A percentile compares a stretch with the other conserved stretches of the same genome.
Evolutionary conservation across 805 yeast species (phyloP).

Genomic region (Candida arabinofermentans): DNA sequence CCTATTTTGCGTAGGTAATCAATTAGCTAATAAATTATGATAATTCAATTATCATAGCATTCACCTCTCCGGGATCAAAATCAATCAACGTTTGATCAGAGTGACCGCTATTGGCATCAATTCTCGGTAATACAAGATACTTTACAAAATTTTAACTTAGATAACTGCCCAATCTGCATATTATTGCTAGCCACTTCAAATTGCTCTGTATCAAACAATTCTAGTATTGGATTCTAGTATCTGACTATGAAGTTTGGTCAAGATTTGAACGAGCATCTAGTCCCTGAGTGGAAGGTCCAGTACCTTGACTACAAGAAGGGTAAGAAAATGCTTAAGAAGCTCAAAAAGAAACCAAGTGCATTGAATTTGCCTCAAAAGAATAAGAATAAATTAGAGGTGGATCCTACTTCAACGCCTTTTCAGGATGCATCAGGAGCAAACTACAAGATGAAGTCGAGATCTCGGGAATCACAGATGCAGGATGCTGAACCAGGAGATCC

Average conservation of each 20-base stretch:
- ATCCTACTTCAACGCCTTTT: background rate
- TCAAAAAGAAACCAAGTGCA: constrained; percentile 18
- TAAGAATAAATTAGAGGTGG: background rate
- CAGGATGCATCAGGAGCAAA: background rate
- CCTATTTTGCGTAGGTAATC: no score
- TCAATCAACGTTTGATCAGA: no score
- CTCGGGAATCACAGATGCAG: background rate
- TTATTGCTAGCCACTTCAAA: no score
- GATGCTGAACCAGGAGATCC: background rate
- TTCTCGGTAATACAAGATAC: no score
- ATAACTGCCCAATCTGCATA: no score
- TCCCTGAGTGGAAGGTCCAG: constrained; percentile 85
- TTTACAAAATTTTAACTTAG: no score
- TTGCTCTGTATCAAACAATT: no score
- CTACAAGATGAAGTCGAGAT: background rate
- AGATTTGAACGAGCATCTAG: constrained; percentile 60
- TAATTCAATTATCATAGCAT: no score
- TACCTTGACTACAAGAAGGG: constrained; percentile 67
- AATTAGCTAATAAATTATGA: no score
- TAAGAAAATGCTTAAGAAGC: constrained; percentile 34
- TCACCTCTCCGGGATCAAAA: no score
- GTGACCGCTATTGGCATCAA: no score
- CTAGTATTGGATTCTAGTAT: background rate
- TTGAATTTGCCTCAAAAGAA: background rate
- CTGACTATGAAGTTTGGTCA: constrained; percentile 64